Percentiles rank a stretch among this genome's conserved stretches.
Conservation (phyloP, 257 asterid genomes). For the Osmanthus fragrans region DNA sequence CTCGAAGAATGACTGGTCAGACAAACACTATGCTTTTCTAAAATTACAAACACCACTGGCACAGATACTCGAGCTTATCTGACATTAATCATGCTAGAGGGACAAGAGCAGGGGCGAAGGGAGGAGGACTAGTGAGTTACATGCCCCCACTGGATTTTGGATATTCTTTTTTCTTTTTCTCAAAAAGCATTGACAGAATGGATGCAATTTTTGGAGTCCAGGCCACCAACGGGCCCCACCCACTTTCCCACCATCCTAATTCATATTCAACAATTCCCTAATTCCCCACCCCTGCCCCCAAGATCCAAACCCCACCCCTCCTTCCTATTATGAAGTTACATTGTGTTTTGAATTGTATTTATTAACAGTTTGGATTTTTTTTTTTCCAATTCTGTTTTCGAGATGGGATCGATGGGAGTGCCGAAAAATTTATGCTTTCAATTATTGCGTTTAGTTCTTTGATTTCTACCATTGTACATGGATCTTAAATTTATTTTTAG, state of each 20-base stretch:
- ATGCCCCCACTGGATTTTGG: neutral
- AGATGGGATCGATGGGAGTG: neutral
- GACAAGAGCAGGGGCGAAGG: neutral
- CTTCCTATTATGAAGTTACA: neutral
- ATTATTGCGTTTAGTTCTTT: neutral
- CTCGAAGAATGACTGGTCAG: neutral
- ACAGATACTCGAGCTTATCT: slow-evolving; percentile 2
- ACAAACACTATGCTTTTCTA: neutral
- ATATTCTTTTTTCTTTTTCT: neutral
- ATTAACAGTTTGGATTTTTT: neutral
- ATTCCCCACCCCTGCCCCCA: neutral
- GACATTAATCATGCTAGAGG: slow-evolving; percentile 8
- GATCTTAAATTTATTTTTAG: neutral
- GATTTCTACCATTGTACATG: neutral
- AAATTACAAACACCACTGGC: neutral
- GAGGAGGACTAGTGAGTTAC: neutral
- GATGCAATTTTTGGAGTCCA: neutral
- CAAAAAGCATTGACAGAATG: neutral
- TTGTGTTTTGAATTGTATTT: neutral
- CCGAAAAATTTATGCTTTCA: neutral
- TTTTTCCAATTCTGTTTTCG: neutral
- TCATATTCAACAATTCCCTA: neutral
- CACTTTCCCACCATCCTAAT: neutral
- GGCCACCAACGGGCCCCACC: neutral
- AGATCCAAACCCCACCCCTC: neutral